phyloP scores from a whole-genome alignment of 108 stramenopile genomes.

The Skeletonema potamos region DNA sequence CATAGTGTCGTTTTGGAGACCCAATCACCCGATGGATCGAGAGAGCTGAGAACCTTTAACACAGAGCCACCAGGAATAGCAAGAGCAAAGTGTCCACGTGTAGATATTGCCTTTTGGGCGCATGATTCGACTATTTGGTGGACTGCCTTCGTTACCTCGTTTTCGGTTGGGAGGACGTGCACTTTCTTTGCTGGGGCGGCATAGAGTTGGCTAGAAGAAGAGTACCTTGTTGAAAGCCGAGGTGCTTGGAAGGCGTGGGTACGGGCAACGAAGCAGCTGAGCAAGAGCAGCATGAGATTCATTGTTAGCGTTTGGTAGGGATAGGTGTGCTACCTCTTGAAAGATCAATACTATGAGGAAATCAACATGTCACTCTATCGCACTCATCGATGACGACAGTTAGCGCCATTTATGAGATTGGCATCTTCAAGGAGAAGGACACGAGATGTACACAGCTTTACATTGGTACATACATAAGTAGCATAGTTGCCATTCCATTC shows the following conservation, averaged over 20 bases:
- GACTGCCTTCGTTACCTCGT: constrained; percentile 41
- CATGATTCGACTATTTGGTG: constrained; percentile 39
- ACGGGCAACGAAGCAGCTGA: neutral
- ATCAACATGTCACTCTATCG: too few relatives aligned
- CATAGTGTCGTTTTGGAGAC: constrained; percentile 58
- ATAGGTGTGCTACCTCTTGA: too few relatives aligned
- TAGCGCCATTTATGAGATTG: too few relatives aligned
- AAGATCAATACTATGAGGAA: too few relatives aligned
- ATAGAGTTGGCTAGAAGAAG: neutral
- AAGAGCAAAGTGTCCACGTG: constrained; percentile 64
- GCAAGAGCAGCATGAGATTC: neutral
- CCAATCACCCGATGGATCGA: constrained; percentile 50
- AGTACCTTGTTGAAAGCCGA: neutral
- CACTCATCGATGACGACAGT: too few relatives aligned
- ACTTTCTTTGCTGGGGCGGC: constrained; percentile 39
- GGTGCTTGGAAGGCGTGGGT: neutral
- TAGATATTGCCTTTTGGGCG: constrained; percentile 56
- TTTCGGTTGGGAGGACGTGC: constrained; percentile 46
- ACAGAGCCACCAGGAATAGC: constrained; percentile 86
- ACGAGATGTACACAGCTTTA: too few relatives aligned
- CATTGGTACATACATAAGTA: too few relatives aligned
- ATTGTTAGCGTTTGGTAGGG: too few relatives aligned
- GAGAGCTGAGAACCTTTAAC: constrained; percentile 62
- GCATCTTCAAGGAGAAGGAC: too few relatives aligned
- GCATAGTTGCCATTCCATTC: too few relatives aligned